Conservation (phyloP, 148 eudicot species). For the Suaeda aralocaspica region DNA sequence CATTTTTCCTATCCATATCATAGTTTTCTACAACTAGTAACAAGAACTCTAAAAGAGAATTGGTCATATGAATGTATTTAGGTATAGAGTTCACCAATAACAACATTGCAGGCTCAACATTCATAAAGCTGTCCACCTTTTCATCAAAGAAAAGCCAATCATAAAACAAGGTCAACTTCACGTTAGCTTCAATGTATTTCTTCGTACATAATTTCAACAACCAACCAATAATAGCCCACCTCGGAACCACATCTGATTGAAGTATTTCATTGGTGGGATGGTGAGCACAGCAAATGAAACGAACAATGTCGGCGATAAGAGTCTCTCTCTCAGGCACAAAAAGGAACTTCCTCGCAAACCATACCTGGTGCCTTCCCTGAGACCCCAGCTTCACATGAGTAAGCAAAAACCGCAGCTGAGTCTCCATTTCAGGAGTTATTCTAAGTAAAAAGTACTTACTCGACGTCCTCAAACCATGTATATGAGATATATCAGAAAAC, state of each 20-base stretch:
- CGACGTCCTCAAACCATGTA: constrained; percentile 60
- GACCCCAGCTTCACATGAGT: constrained; percentile 67
- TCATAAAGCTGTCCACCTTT: constrained; percentile 61
- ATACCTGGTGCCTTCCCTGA: constrained; percentile 67
- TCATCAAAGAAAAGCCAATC: constrained; percentile 96
- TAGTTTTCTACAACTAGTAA: constrained; percentile 62
- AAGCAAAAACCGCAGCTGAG: constrained; percentile 71
- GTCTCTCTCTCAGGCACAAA: constrained; percentile 54
- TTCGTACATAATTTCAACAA: constrained; percentile 51
- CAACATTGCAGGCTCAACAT: constrained; percentile 80
- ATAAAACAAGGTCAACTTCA: constrained; percentile 73
- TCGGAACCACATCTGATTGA: constrained; percentile 62
- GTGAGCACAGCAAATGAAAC: constrained; percentile 75
- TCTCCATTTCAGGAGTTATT: constrained; percentile 76
- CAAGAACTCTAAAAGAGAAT: constrained; percentile 71
- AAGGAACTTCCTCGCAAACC: constrained; percentile 78
- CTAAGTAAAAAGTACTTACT: constrained; percentile 61
- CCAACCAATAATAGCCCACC: constrained; percentile 98
- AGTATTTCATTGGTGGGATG: constrained; percentile 80
- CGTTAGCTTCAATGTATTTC: constrained; percentile 61
- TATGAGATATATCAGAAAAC: constrained; percentile 52
- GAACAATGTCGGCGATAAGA: constrained; percentile 63
- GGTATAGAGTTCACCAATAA: constrained; percentile 76
- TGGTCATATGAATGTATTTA: constrained; percentile 57
- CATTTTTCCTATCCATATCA: constrained; percentile 59